Conservation (phyloP, 139 green algal species). For the Astrephomene gubernaculifera region DNA sequence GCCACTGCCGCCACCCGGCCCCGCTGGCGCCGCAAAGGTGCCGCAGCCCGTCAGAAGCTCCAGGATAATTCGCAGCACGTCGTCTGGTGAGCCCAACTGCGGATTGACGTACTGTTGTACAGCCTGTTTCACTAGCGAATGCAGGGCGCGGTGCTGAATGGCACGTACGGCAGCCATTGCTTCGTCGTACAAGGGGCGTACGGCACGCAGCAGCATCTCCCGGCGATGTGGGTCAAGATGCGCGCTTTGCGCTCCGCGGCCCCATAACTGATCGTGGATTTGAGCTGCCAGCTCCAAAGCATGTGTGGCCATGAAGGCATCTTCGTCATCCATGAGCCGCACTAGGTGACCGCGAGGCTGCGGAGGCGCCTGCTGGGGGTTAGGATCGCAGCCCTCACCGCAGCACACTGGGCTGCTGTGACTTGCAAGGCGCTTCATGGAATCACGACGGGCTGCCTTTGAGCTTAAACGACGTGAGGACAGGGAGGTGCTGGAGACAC, state of each 20-base stretch:
- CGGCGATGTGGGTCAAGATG: background rate
- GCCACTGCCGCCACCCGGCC: too few relatives aligned
- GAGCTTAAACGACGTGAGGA: background rate
- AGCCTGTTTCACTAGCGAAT: conserved; percentile 12
- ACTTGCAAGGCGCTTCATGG: background rate
- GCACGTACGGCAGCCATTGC: background rate
- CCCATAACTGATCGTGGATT: conserved; percentile 17
- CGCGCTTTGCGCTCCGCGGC: background rate
- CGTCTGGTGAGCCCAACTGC: background rate
- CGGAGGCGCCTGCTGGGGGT: background rate
- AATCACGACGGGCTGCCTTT: background rate
- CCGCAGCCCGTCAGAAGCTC: conserved; percentile 29
- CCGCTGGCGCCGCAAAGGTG: too few relatives aligned
- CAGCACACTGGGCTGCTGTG: background rate
- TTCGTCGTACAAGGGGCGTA: background rate
- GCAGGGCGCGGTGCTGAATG: conserved; percentile 6
- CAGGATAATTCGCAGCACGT: background rate
- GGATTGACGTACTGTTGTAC: conserved; percentile 20
- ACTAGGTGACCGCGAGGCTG: background rate
- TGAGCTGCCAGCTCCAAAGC: conserved; percentile 1
- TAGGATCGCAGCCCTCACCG: background rate
- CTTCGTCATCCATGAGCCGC: background rate
- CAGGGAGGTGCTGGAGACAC: background rate
- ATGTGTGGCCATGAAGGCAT: background rate
- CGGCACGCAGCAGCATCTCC: background rate